Evolutionary conservation across 1,139 yeast genomes (phyloP), one percentile per base, ranked within the genome.

Genomic region (Candida labiduridarum): DNA sequence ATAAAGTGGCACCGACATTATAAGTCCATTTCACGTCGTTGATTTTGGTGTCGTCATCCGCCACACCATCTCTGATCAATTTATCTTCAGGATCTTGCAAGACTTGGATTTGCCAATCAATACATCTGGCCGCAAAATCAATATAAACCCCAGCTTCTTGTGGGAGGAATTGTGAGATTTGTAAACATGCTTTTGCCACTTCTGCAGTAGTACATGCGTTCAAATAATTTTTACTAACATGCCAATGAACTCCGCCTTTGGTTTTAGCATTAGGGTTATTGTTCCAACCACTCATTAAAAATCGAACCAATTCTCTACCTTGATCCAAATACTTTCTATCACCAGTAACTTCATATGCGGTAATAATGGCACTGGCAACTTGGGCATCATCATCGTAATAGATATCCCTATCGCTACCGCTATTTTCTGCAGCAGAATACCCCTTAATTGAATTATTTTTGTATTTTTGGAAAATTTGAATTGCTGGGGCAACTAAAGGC

Each of bases 371-470:
- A 58, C 85, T 76, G 16, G 88, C 86, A 14, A 85, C 84, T 62
- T 86, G 92, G 4, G 91, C 92, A 61, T 85, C 87, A 60, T 86
- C 92, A 63, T 86, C 92, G 57, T 83, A 85, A 64, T 85, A 85
- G 45, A 86, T 82, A 62, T 86, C 91, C 45, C 71, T 71, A 63
- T 84, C 86, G 45, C 78, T 80, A 35, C 80, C 79, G 49, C 69
- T 69, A 62, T 80, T 74, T 60, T 80, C 83, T 3, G 85, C 84
- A 2, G 87, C 88, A 42, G 84, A 76, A 62, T 70, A 83, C 2
- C 84, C 87, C 52, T 75, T 78, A 59, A 71, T 61, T 53, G 76
- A 68, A 12, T 72, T 69, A 54, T 82, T 80, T 64, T 81, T 80
- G 65, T 84, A 85, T 58, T 70, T 73, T 51, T 76, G 78, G 53